Percentiles rank a stretch among this genome's conserved stretches.
phyloP scores from a whole-genome alignment of 768 basidiomycete genomes.

The Russula foetens region DNA sequence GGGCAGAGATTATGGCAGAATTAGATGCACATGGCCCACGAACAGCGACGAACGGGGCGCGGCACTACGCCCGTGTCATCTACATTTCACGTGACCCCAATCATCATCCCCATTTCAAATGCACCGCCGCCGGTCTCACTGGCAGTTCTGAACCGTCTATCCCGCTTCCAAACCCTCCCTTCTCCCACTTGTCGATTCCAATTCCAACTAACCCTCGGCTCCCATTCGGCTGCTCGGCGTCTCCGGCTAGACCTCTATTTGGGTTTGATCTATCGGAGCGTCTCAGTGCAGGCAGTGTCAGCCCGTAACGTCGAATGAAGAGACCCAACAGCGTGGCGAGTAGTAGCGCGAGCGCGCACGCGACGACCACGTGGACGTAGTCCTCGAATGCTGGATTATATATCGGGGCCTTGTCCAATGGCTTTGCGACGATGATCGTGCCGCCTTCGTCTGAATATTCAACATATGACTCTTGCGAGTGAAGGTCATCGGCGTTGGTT shows the following conservation, averaged over 20 bases:
- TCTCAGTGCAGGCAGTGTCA: background rate
- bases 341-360: slow-evolving; percentile 5
- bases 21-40: background rate
- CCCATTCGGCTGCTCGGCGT: background rate
- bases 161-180: background rate
- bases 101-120: slow-evolving; percentile 6
- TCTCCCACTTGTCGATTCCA: background rate
- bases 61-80: background rate
- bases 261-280: background rate
- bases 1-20: background rate
- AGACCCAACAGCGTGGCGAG: slow-evolving; percentile 9
- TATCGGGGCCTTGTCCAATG: background rate
- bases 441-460: background rate
- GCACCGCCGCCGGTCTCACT: background rate
- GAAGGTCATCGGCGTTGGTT: background rate
- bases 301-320: slow-evolving; percentile 11
- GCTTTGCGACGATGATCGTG: slow-evolving; percentile 1
- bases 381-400: background rate
- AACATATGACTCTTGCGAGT: background rate
- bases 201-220: background rate
- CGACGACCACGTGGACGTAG: slow-evolving; percentile 12
- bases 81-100: background rate
- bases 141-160: too few relatives aligned
- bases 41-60: background rate
- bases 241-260: background rate